Evolutionary conservation across 306 rosid species (phyloP).

Genomic region (Rosa lucieae): DNA sequence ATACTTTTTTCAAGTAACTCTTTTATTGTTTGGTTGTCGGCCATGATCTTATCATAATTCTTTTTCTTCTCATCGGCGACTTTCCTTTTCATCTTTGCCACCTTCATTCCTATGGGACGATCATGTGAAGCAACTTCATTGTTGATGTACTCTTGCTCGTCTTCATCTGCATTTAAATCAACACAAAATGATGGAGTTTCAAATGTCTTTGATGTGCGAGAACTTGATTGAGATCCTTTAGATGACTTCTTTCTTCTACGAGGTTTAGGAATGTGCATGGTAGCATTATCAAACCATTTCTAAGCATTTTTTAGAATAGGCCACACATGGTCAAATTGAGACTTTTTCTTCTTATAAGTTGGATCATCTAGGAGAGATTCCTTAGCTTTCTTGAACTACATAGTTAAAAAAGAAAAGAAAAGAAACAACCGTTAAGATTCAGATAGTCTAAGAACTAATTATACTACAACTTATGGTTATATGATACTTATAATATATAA

Average conservation of each 20-base stretch:
- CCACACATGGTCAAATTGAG: not conserved
- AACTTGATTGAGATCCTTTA: not conserved
- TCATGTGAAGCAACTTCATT: no score
- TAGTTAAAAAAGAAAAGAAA: not conserved
- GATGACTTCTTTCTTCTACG: no score
- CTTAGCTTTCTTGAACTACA: not conserved
- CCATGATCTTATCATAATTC: not conserved
- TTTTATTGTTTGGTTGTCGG: not conserved
- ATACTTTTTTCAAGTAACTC: not conserved
- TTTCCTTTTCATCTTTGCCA: not conserved
- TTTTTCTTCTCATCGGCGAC: no score
- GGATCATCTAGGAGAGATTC: not conserved
- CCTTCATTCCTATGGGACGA: not conserved
- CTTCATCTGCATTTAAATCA: not conserved
- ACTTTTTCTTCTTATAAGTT: not conserved
- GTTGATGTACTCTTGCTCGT: not conserved
- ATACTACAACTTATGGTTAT: no score
- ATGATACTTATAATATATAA: not conserved
- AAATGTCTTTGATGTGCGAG: not conserved
- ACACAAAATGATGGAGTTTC: no score
- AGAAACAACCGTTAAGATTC: no score
- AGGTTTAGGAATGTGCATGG: not conserved
- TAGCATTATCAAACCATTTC: not conserved
- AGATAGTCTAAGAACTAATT: no score
- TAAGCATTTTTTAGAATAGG: not conserved